Conservation (phyloP, 2,329 filamentous ascomycete genomes). For the Elsinoe necatrix region DNA sequence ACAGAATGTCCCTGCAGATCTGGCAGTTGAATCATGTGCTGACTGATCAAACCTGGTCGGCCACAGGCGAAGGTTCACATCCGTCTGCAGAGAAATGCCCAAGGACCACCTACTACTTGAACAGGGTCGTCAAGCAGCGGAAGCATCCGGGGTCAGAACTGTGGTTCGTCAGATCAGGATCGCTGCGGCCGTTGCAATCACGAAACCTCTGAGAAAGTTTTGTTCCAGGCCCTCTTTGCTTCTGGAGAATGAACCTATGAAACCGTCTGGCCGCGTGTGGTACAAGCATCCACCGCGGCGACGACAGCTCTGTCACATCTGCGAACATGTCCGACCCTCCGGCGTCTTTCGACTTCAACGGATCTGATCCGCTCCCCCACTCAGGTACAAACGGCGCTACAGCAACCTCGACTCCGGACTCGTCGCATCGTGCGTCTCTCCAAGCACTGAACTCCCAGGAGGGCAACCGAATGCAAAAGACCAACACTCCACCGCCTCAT, state of each 20-base stretch:
- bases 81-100: too few relatives aligned
- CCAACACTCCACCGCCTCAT: slow-evolving; percentile 9
- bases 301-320: slow-evolving; percentile 6
- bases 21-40: slow-evolving; percentile 2
- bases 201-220: slow-evolving; percentile 7
- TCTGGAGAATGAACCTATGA: background rate
- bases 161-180: slow-evolving; percentile 1
- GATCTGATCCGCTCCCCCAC: slow-evolving; percentile 9
- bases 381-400: background rate
- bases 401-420: background rate
- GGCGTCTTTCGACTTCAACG: slow-evolving; percentile 12
- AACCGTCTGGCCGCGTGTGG: background rate
- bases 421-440: slow-evolving; percentile 7
- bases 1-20: background rate
- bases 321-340: background rate
- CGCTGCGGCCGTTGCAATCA: slow-evolving; percentile 3
- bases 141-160: slow-evolving; percentile 1
- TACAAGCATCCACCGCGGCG: slow-evolving; percentile 6
- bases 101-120: background rate
- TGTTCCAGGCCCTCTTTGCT: background rate
- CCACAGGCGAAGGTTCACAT: background rate
- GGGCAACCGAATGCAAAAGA: background rate
- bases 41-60: background rate
- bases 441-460: background rate
- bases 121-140: background rate